Evolutionary conservation across 257 asterid genomes (phyloP), one percentile per base, ranked within the genome.

Genomic region (Leonotis leonurus): DNA sequence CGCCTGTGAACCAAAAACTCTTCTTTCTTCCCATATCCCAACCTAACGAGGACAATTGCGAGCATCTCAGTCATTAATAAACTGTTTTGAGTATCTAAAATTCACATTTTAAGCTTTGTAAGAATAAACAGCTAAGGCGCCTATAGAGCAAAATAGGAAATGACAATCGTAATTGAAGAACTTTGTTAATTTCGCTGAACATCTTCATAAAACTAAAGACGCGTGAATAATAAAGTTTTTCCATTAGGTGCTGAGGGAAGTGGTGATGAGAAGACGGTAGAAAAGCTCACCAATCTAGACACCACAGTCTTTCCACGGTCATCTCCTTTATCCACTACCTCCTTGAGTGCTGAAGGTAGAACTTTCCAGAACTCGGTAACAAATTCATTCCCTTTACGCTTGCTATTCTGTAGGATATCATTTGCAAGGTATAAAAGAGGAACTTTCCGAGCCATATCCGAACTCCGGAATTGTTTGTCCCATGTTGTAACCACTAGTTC

Each of bases 331-430:
- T 72, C 81, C 8, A 49, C 76, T 8, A 89, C 71, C 21, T 83
- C 93, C 77, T 86, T 92, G 48, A 92, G 81, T 32, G 97, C 97
- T 45, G 83, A 64, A 60, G 99, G 99, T 71, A 92, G 96, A 73
- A 92, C 88, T 73, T 85, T 92, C 99, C 99, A 92, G 61, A 92
- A 89, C 76, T 84, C 91, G 1, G 79, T 78, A 36, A 86, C 97
- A 22, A 92, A 92, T 75, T 92, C 96, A 72, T 83, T 83, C 71
- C 99, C 99, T 59, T 85, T 86, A 56, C 97, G 94, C 76, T 81
- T 89, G 80, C 97, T 92, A 65, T 92, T 92, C 72, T 92, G 96
- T 53, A 92, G 71, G 75, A 92, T 89, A 68, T 89, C 99, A 80
- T 92, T 89, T 10, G 96, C 95, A 54, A 92, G 96, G 76, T 89